Percentiles rank a stretch among this genome's conserved stretches.
phyloP scores from a whole-genome alignment of 106 monocot species.

The Apostasia ramifera region DNA sequence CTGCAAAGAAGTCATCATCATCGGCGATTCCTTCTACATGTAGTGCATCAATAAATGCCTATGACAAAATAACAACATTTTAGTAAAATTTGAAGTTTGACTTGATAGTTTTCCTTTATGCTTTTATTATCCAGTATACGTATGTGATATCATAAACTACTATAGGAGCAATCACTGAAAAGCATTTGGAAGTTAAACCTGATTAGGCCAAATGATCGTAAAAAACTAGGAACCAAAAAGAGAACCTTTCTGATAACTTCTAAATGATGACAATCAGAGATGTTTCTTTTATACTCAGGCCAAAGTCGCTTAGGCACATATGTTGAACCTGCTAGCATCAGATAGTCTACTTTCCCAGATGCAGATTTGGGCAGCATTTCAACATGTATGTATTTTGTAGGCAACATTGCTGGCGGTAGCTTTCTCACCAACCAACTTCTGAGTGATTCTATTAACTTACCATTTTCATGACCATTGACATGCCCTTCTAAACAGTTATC shows the following conservation, averaged over 20 bases:
- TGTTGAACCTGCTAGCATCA: conserved; percentile 31
- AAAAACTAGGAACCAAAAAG: not conserved
- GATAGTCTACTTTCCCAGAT: conserved; percentile 84
- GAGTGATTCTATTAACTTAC: conserved; percentile 35
- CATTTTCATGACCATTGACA: not conserved
- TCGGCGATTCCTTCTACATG: conserved; percentile 49
- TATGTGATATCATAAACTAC: too few species aligned
- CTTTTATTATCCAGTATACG: too few species aligned
- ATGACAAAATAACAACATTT: not conserved
- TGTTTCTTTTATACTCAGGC: conserved; percentile 6
- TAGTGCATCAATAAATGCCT: conserved; percentile 70
- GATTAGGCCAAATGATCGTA: not conserved
- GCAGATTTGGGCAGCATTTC: conserved; percentile 39
- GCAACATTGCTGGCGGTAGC: conserved; percentile 67
- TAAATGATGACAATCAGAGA: conserved; percentile 25
- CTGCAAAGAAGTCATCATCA: conserved; percentile 67
- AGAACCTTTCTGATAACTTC: conserved; percentile 64
- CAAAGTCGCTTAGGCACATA: conserved; percentile 2
- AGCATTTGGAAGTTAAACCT: too few species aligned
- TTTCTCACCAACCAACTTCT: conserved; percentile 58
- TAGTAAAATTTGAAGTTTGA: too few species aligned
- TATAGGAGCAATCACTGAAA: too few species aligned
- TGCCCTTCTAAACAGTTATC: not conserved
- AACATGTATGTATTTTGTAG: conserved; percentile 32
- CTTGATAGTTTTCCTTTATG: too few species aligned